Evolutionary conservation across 2,329 filamentous ascomycete species (phyloP), one percentile per base, ranked within the genome.

Genomic region (Diplodia mutila): DNA sequence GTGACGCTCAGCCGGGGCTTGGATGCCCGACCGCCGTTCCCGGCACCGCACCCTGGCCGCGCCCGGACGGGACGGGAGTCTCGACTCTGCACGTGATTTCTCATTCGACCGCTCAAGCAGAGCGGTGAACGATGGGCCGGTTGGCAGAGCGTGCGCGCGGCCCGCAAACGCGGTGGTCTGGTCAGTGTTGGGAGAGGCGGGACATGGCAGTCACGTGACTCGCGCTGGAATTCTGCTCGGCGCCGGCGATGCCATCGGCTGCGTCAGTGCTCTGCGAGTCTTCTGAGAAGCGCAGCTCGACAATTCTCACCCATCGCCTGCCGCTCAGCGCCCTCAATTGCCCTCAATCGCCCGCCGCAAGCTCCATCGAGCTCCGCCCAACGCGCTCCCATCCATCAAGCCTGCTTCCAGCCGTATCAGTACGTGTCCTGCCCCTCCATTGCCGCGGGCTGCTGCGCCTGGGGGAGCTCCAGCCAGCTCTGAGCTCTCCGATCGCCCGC

Each of bases 401-500:
- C 18, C 18, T 37, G 48, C 16, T 42, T 12, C 46, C 18, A 9
- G 21, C 25, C 46, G 27, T 14, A n/a, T 39, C 42, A 46, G 59
- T 63, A 63, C 18, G 59, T 63, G 59, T 51, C 29, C 42, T 25
- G 42, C 27, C 59, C 59, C 46, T 25, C 46, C 59, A 18, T 46
- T 14, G 59, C 46, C 27, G 23, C 57, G n/a, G 42, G 29, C 42
- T 49, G 39, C 9, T 48, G 59, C 59, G 59, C 46, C 57, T 61
- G 57, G 59, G 55, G 57, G 57, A 63, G 59, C 59, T 63, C 21
- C 59, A 63, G 59, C 59, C 59, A 63, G 46, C 59, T 63, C 59
- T 63, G 59, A 63, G 59, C 59, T 63, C 59, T 63, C 59, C 59
- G 59, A 63, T 63, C 59, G 59, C 27, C 59, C 59, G 59, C 59